Conservation (phyloP, 306 rosid species). For the Chamaecrista fasciculata region DNA sequence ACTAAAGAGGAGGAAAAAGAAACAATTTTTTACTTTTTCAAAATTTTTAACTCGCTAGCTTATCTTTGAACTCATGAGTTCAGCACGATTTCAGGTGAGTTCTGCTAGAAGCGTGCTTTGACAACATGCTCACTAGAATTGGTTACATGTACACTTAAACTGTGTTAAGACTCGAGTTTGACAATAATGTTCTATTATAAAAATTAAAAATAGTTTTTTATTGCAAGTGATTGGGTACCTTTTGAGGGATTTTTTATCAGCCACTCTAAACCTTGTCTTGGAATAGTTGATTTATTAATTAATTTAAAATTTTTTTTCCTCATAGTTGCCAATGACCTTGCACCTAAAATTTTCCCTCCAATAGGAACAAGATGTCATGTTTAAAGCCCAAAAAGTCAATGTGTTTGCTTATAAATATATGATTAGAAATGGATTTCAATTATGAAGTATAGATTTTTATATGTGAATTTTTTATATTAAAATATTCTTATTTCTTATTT, state of each 20-base stretch:
- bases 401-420: conserved; percentile 5
- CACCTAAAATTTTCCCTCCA: neutral
- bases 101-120: no score
- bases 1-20: no score
- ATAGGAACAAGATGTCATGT: conserved; percentile 10
- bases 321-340: neutral
- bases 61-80: no score
- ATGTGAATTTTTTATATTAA: neutral
- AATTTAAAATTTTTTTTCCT: neutral
- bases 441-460: neutral
- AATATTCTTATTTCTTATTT: neutral
- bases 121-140: no score
- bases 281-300: no score
- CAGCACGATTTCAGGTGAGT: no score
- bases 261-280: conserved; percentile 1
- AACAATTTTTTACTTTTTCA: no score
- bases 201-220: neutral
- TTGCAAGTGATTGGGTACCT: conserved; percentile 10
- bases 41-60: no score
- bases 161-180: no score
- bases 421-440: neutral
- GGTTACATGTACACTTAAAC: no score
- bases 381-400: conserved; percentile 13
- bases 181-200: no score
- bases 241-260: conserved; percentile 4